Evolutionary conservation across 2,329 filamentous ascomycete species (phyloP), one percentile per base, ranked within the genome.

Genomic region (Thelonectria olida): DNA sequence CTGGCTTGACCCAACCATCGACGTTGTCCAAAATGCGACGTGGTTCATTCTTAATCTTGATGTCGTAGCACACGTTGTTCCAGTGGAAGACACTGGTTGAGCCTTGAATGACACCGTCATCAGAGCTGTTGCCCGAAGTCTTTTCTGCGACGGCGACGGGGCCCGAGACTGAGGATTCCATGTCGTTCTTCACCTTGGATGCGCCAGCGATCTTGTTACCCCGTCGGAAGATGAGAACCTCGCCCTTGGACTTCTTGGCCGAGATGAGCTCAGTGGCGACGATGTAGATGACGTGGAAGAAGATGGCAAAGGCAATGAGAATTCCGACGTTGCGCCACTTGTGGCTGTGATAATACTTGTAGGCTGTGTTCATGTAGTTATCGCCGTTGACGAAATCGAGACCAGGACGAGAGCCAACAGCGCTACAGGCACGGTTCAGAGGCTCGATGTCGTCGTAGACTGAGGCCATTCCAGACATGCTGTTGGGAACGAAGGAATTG

Each of bases 1-100:
- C 90, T 1, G 90, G 90, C 74, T 92, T 90, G 53, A 92, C 89
- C 88, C 89, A 92, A 10, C 90, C 90, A 68, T 91, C 88, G 2
- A 92, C 88, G 51, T 90, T 80, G 62, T 92, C 87, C 22, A 92
- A 79, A 69, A 94, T 88, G 9, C 88, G 84, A 31, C 90, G 82
- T 1, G 80, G 76, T 65, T 91, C 85, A 69, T 90, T 90, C 54
- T 77, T 77, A 74, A 92, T 90, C 70, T 88, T 87, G 73, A 93
- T 90, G 61, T 92, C 89, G 70, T 92, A 93, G 76, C 88, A 90
- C 2, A 92, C 87, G 61, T 91, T 82, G 62, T 86, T 82, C 90
- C 90, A 92, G 67, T 90, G 88, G 78, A 92, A 92, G 57, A 91
- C 62, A 9, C 69, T 72, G 0, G 72, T 74, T 0, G 69, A 72